A percentile compares a stretch with the other conserved stretches of the same genome.
phyloP scores from a whole-genome alignment of 805 yeast genomes.

The Cephaloascus fragrans region DNA sequence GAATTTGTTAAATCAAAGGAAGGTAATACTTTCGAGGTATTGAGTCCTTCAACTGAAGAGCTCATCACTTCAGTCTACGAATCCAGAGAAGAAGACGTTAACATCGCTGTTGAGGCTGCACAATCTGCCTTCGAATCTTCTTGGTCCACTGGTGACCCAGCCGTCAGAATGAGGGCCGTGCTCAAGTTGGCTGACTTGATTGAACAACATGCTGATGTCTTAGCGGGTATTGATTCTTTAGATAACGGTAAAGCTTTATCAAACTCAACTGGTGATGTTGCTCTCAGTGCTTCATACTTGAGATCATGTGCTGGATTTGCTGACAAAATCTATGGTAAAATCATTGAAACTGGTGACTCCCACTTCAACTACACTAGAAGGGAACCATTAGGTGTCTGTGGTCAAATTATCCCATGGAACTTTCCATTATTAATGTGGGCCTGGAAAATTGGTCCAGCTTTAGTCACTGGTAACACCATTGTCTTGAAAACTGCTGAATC shows the following conservation, averaged over 20 bases:
- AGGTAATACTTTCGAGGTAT: constrained; percentile 26
- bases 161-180: constrained; percentile 20
- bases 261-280: constrained; percentile 31
- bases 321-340: constrained; percentile 29
- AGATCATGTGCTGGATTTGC: constrained; percentile 36
- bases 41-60: constrained; percentile 37
- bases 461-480: constrained; percentile 33
- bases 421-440: constrained; percentile 35
- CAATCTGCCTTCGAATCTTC: constrained; percentile 24
- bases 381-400: constrained; percentile 38
- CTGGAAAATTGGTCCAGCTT: constrained; percentile 36
- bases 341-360: constrained; percentile 28
- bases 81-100: constrained; percentile 31
- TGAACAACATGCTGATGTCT: constrained; percentile 28
- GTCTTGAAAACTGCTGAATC: constrained; percentile 36
- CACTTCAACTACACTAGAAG: constrained; percentile 32
- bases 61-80: constrained; percentile 30
- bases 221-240: constrained; percentile 31
- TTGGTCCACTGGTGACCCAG: constrained; percentile 30
- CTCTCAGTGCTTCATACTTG: constrained; percentile 26
- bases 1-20: constrained; percentile 29
- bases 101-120: constrained; percentile 33
- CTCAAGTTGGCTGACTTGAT: constrained; percentile 30
- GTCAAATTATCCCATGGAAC: constrained; percentile 40
- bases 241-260: constrained; percentile 33